Conservation (phyloP, 2,329 filamentous ascomycete genomes). For the Colletotrichum coccodes region DNA sequence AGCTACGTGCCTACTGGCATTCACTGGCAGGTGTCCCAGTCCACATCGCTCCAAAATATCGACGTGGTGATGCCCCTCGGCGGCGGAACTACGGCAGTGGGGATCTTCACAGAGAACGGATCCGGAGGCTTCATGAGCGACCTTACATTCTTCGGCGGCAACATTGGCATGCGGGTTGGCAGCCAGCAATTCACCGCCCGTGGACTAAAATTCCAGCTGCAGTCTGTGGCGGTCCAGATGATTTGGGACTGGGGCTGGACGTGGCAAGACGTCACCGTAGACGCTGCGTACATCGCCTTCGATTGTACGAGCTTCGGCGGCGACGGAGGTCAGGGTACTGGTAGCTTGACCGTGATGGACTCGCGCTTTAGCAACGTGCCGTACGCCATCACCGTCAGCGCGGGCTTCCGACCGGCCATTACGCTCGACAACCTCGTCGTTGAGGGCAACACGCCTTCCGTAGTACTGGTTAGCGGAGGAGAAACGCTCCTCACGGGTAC, state of each 20-base stretch:
- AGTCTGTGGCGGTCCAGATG: slow-evolving; percentile 72
- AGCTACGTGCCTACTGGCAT: slow-evolving; percentile 57
- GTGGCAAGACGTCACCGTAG: slow-evolving; percentile 43
- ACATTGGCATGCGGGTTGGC: slow-evolving; percentile 56
- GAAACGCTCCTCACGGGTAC: background rate
- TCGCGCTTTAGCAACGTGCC: slow-evolving; percentile 8
- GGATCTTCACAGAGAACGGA: slow-evolving; percentile 40
- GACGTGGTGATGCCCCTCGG: slow-evolving; percentile 53
- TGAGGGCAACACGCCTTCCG: background rate
- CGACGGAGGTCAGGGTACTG: background rate
- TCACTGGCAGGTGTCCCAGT: slow-evolving; percentile 74
- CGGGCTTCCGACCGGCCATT: slow-evolving; percentile 49
- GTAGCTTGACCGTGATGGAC: slow-evolving; percentile 48
- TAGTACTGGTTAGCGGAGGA: background rate
- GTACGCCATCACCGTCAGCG: background rate
- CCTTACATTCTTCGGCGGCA: slow-evolving; percentile 70
- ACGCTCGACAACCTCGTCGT: background rate
- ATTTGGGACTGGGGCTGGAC: slow-evolving; percentile 80
- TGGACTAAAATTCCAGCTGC: slow-evolving; percentile 72
- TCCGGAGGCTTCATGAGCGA: slow-evolving; percentile 60
- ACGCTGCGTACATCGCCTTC: background rate
- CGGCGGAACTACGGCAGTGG: background rate
- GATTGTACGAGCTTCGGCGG: background rate
- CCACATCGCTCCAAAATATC: slow-evolving; percentile 60
- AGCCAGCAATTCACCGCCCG: slow-evolving; percentile 51